These are phyloP conservation scores for Spatholobus suberectus DNA, from an alignment of 306 rosid genomes.

Conservation along the genomic window DNA sequence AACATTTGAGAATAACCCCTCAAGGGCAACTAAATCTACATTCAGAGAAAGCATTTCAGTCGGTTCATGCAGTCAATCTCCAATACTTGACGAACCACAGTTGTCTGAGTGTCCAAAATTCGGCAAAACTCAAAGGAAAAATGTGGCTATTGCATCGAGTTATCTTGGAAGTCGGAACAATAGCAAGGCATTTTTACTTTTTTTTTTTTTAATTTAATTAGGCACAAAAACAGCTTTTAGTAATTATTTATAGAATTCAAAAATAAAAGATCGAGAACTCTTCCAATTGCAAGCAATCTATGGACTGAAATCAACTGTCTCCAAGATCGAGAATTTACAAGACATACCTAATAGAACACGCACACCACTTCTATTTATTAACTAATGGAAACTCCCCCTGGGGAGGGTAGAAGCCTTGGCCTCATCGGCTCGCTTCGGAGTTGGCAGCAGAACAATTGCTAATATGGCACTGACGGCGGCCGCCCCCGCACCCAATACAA, in stretches of 20 bases:
- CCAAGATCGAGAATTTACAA: too few relatives aligned
- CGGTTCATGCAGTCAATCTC: conserved; percentile 57
- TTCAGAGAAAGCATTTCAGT: conserved; percentile 63
- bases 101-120: conserved; percentile 92
- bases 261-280: too few relatives aligned
- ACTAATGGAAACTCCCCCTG: conserved; percentile 44
- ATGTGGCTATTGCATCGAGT: conserved; percentile 61
- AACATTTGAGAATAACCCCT: conserved; percentile 37
- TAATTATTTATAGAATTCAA: too few relatives aligned
- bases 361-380: too few relatives aligned
- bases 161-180: conserved; percentile 59
- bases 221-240: too few relatives aligned
- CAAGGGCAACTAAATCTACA: conserved; percentile 46
- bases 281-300: too few relatives aligned
- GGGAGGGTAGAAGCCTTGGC: conserved; percentile 24
- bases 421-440: conserved; percentile 59
- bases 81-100: conserved; percentile 75
- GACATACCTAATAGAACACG: too few relatives aligned
- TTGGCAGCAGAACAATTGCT: conserved; percentile 61
- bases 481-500: conserved; percentile 69
- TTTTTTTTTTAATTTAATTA: too few relatives aligned
- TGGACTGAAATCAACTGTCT: too few relatives aligned
- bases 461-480: conserved; percentile 61
- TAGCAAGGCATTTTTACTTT: too few relatives aligned
- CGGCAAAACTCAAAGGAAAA: conserved; percentile 71